Base-by-base conservation (phyloP, 306 rosid species). In the Quercus gilva region DNA sequence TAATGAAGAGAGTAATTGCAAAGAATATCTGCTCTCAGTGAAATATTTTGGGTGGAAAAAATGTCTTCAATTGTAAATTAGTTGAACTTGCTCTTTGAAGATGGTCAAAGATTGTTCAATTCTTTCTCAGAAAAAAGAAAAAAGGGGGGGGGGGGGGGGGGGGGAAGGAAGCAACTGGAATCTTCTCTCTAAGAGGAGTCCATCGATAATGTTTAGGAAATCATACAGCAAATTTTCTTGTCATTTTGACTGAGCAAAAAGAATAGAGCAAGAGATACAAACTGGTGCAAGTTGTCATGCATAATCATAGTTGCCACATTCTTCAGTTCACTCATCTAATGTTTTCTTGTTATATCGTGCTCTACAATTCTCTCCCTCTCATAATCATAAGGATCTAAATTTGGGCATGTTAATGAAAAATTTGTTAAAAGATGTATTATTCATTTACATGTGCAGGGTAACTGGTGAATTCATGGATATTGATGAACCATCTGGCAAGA, bases 391-490 rank as follows among this genome's bases (percentile, higher is more conserved):
- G 17, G 17, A 64, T 29, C 18, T 17, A 28, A 10, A 31, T 31
- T 80, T 12, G 57, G 51, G 53, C 41, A 28, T 29, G 43, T 43
- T 41, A 63, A 2, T 18, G 45, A 25, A 12, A 61, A 37, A 8
- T 56, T 3, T 6, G 5, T 41, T 21, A 12, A 35, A 78, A 18
- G 15, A 6, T 18, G 3, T 69, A 58, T 43, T 83, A 19, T 68
- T 52, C 43, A 68, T 43, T 41, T 65, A 78, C 37, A 55, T 80
- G 80, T 58, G 52, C 89, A 94, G 99, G 94, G 84, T 69, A 79
- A 91, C 97, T 4, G 99, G 99, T 76, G 95, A 89, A 79, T 94
- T 79, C 78, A 55, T 70, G 23, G 85, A 85, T 55, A 6, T 18
- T 41, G 76, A 75, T 3, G 60, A 20, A 29, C 20, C 55, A 19